phyloP scores from a whole-genome alignment of 805 yeast species.

The Yarrowia deformans region DNA sequence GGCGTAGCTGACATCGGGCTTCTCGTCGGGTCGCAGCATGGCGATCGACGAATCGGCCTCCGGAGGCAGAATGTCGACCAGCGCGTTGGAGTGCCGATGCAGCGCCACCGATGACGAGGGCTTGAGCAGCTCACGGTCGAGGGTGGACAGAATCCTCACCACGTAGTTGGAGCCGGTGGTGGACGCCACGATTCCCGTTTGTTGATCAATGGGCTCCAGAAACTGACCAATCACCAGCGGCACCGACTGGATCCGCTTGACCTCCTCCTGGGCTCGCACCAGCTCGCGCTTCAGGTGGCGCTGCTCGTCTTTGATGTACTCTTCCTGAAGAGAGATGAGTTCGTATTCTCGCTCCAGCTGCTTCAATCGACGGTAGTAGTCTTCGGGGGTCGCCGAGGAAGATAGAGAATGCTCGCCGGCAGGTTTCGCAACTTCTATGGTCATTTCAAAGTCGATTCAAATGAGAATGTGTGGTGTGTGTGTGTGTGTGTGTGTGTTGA shows the following conservation, averaged over 20 bases:
- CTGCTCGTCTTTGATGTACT: slow-evolving; percentile 96
- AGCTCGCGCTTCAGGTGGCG: slow-evolving; percentile 94
- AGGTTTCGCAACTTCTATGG: slow-evolving; percentile 34
- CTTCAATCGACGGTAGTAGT: slow-evolving; percentile 84
- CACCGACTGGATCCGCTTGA: slow-evolving; percentile 94
- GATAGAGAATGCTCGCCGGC: slow-evolving; percentile 1
- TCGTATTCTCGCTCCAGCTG: slow-evolving; percentile 90
- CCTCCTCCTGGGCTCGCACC: slow-evolving; percentile 97
- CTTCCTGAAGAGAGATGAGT: slow-evolving; percentile 85
- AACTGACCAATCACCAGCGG: slow-evolving; percentile 98
- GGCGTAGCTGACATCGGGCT: slow-evolving; percentile 94
- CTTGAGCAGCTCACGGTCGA: slow-evolving; percentile 92
- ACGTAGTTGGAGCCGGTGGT: slow-evolving; percentile 98
- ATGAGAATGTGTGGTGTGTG: neutral
- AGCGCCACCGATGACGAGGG: slow-evolving; percentile 95
- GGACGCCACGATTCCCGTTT: slow-evolving; percentile 94
- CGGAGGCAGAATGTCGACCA: slow-evolving; percentile 97
- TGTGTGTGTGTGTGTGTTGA: neutral
- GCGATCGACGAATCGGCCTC: slow-evolving; percentile 98
- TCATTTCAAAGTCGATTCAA: neutral
- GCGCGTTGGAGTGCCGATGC: slow-evolving; percentile 97
- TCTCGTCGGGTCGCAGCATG: slow-evolving; percentile 91
- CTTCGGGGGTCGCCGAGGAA: slow-evolving; percentile 49
- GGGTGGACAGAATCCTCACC: slow-evolving; percentile 90
- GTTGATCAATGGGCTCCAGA: slow-evolving; percentile 94